Evolutionary conservation across 2,329 filamentous ascomycete genomes (phyloP).

Genomic region (Arthrobotrys megalospora): DNA sequence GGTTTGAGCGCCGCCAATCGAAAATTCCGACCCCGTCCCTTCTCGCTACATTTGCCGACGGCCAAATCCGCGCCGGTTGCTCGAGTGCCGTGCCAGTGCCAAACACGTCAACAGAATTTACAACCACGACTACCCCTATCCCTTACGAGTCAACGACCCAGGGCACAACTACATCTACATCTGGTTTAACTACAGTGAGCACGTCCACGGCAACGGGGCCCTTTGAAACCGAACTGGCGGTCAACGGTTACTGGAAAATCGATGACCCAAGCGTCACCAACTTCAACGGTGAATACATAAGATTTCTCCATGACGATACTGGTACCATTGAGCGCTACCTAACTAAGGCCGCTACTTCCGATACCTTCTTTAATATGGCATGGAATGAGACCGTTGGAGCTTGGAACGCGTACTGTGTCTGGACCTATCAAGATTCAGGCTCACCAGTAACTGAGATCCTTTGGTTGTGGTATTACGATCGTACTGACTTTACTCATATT

Average conservation of each 20-base stretch:
- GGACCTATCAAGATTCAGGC: background rate
- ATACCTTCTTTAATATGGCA: background rate
- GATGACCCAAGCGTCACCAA: background rate
- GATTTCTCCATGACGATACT: background rate
- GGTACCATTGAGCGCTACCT: background rate
- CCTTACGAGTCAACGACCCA: background rate
- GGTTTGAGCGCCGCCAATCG: background rate
- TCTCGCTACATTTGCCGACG: background rate
- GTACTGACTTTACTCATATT: background rate
- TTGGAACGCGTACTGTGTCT: background rate
- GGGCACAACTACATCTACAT: background rate
- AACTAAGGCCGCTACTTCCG: background rate
- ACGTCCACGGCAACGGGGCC: background rate
- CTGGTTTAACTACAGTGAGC: background rate
- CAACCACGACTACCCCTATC: background rate
- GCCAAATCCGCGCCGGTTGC: background rate
- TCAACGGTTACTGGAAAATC: background rate
- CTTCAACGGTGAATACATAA: background rate
- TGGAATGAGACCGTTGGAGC: background rate
- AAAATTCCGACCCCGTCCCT: background rate
- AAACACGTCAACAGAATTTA: background rate
- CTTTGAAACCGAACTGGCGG: background rate
- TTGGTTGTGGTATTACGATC: slow-evolving; percentile 6
- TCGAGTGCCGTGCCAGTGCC: background rate
- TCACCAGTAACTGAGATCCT: background rate